Conservation (phyloP, 2,329 filamentous ascomycete species). For the Exutisphaerella laricina region DNA sequence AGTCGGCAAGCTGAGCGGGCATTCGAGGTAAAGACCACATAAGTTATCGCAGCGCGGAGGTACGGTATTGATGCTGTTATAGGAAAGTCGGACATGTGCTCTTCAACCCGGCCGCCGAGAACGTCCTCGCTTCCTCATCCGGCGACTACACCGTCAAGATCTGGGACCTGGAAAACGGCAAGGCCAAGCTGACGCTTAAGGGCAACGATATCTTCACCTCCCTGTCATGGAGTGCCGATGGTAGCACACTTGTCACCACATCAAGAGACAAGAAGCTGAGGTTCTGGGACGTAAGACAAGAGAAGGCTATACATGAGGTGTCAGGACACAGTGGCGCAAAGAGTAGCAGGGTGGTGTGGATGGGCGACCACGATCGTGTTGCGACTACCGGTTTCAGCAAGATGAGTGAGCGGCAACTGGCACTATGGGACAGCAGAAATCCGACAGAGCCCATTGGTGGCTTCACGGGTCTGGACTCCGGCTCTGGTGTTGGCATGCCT, state of each 20-base stretch:
- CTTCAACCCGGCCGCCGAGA: slow-evolving; percentile 94
- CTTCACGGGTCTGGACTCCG: slow-evolving; percentile 86
- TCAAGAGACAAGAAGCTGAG: slow-evolving; percentile 97
- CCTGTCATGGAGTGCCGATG: slow-evolving; percentile 89
- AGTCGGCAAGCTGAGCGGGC: slow-evolving; percentile 73
- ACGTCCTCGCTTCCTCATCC: slow-evolving; percentile 89
- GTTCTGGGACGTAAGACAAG: slow-evolving; percentile 94
- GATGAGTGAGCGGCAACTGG: slow-evolving; percentile 97
- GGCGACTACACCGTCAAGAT: slow-evolving; percentile 93
- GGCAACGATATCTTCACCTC: slow-evolving; percentile 92
- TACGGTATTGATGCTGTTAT: too few species aligned
- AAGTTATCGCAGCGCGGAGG: too few species aligned
- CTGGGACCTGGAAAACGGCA: slow-evolving; percentile 83
- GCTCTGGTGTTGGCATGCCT: slow-evolving; percentile 97
- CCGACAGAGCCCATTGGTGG: slow-evolving; percentile 77
- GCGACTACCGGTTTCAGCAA: slow-evolving; percentile 95
- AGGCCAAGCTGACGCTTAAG: slow-evolving; percentile 68
- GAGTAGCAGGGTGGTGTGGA: slow-evolving; percentile 94
- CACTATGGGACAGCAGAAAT: slow-evolving; percentile 86
- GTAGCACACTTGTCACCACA: slow-evolving; percentile 80
- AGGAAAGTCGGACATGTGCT: slow-evolving; percentile 97
- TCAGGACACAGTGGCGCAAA: slow-evolving; percentile 88
- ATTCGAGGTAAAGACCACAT: slow-evolving; percentile 86
- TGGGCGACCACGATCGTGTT: slow-evolving; percentile 93
- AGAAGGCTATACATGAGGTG: slow-evolving; percentile 77